These are phyloP conservation scores for Ceratocystis smalleyi DNA, from an alignment of 2,329 filamentous ascomycete species.

Conservation along the genomic window DNA sequence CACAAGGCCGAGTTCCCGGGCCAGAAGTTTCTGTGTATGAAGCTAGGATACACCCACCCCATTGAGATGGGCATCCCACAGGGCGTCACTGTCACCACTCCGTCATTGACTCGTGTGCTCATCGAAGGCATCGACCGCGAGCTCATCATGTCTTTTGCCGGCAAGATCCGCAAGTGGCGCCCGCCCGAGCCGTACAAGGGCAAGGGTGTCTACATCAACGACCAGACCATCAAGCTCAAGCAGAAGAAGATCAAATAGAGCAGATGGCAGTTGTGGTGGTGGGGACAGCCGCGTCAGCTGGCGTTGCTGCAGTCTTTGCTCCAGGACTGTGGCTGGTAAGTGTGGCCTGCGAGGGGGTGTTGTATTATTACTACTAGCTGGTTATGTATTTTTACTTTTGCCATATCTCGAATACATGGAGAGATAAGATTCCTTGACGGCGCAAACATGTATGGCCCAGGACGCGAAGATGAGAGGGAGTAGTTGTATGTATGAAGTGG, in stretches of 20 bases:
- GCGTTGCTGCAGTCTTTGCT: background rate
- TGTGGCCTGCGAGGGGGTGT: constrained; percentile 6
- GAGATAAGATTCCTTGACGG: background rate
- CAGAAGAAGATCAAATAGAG: constrained; percentile 85
- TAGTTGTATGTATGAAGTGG: background rate
- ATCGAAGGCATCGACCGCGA: constrained; percentile 79
- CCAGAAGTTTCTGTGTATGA: constrained; percentile 80
- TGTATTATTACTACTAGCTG: constrained; percentile 24
- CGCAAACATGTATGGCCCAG: background rate
- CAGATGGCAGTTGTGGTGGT: background rate
- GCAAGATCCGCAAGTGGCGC: constrained; percentile 74
- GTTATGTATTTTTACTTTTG: constrained; percentile 9
- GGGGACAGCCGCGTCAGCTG: too few relatives aligned
- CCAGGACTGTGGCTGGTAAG: background rate
- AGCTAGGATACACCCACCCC: constrained; percentile 92
- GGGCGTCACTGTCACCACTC: constrained; percentile 73
- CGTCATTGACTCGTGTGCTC: constrained; percentile 79
- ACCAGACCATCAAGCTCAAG: constrained; percentile 96
- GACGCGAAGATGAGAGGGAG: too few relatives aligned
- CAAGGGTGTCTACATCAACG: constrained; percentile 96
- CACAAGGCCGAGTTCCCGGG: constrained; percentile 62
- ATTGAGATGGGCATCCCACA: constrained; percentile 74
- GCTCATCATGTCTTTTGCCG: constrained; percentile 79
- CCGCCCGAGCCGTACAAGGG: constrained; percentile 96
- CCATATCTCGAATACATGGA: constrained; percentile 7